Conservation (phyloP, 768 basidiomycete genomes). For the Tylopilus felleus region DNA sequence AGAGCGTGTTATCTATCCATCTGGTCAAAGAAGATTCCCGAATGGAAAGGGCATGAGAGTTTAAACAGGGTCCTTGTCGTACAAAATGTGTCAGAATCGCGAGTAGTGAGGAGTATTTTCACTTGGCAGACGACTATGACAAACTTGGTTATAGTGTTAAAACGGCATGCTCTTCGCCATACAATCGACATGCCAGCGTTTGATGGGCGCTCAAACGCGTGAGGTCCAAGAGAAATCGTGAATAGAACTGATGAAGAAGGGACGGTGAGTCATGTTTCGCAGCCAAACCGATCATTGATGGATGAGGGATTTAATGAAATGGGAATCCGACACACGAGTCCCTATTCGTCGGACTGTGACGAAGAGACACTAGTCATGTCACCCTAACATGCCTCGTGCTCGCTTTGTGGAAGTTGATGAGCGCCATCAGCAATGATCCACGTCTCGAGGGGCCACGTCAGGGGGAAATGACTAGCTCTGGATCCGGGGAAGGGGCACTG, state of each 20-base stretch:
- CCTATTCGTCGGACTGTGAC: background rate
- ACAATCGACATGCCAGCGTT: background rate
- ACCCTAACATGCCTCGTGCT: background rate
- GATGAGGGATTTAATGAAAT: background rate
- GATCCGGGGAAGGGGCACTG: background rate
- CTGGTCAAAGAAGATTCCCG: background rate
- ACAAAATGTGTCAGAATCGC: background rate
- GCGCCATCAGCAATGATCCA: background rate
- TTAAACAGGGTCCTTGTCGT: background rate
- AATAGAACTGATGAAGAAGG: background rate
- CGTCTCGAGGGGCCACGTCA: background rate
- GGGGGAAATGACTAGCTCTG: background rate
- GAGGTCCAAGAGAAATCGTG: background rate
- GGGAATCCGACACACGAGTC: background rate
- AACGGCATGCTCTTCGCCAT: background rate
- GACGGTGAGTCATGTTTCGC: background rate
- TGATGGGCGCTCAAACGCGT: background rate
- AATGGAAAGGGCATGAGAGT: background rate
- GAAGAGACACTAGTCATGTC: background rate
- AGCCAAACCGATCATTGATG: background rate
- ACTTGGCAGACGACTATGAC: background rate
- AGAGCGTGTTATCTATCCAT: background rate
- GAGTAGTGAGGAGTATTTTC: background rate
- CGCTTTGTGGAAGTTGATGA: background rate
- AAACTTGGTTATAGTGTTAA: conserved; percentile 2